A percentile compares a stretch with the other conserved stretches of the same genome.
Conservation (phyloP, 2,329 filamentous ascomycete genomes). For the Sclerotinia borealis region DNA sequence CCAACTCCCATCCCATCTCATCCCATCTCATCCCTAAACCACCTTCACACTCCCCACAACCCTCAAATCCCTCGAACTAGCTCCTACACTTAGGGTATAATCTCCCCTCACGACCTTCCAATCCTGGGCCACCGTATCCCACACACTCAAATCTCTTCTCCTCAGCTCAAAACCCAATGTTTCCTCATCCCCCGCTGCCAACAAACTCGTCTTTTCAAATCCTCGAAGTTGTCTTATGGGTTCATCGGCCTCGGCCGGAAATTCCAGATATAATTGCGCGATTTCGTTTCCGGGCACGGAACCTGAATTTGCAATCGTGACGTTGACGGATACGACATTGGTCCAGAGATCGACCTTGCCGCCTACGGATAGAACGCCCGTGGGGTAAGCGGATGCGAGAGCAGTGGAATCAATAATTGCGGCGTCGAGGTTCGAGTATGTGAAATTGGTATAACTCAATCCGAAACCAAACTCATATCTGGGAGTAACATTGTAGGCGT, state of each 20-base stretch:
- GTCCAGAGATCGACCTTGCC: conserved; percentile 48
- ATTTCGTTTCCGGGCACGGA: conserved; percentile 46
- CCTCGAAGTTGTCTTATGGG: conserved; percentile 16
- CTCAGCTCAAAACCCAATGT: conserved; percentile 67
- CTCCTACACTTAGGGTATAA: not conserved
- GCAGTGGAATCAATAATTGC: conserved; percentile 30
- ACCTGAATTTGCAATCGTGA: conserved; percentile 49
- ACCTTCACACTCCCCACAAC: not conserved
- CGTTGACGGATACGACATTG: conserved; percentile 44
- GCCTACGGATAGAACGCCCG: conserved; percentile 52
- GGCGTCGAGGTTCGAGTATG: conserved; percentile 56
- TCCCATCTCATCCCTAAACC: too few relatives aligned
- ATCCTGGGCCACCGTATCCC: not conserved
- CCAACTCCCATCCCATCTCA: too few relatives aligned
- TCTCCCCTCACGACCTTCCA: not conserved
- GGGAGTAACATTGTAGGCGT: conserved; percentile 54
- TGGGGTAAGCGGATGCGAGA: conserved; percentile 39
- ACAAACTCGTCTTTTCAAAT: conserved; percentile 12
- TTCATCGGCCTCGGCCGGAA: conserved; percentile 12
- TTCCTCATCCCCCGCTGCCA: conserved; percentile 16
- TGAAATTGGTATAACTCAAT: conserved; percentile 70
- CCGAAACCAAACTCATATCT: conserved; percentile 77
- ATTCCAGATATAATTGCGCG: conserved; percentile 41
- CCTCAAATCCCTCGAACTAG: not conserved
- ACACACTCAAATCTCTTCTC: not conserved